Evolutionary conservation across 2,329 filamentous ascomycete species (phyloP).

Genomic region (Pseudogymnoascus sp.): DNA sequence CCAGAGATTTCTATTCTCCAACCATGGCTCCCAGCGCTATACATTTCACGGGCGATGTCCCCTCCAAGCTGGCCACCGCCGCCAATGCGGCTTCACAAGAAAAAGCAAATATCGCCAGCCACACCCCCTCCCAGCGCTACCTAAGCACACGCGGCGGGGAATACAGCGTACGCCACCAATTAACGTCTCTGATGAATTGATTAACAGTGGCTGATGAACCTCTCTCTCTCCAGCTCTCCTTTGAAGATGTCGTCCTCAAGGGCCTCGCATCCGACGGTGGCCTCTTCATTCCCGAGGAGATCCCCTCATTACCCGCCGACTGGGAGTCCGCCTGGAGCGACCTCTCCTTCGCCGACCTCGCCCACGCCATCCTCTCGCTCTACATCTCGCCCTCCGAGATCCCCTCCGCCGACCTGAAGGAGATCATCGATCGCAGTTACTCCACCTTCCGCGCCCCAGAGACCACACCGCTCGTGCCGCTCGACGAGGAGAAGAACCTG

Average conservation of each 20-base stretch:
- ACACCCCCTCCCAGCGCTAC: constrained; percentile 51
- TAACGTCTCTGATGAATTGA: constrained; percentile 10
- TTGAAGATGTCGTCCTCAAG: constrained; percentile 86
- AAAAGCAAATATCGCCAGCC: constrained; percentile 12
- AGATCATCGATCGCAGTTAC: constrained; percentile 79
- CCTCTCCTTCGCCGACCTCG: constrained; percentile 72
- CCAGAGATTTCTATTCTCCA: not conserved
- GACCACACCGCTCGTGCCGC: constrained; percentile 70
- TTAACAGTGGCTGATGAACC: constrained; percentile 13
- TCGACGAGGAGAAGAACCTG: constrained; percentile 64
- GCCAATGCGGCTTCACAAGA: constrained; percentile 2
- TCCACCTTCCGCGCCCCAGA: constrained; percentile 77
- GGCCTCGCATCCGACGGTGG: constrained; percentile 81
- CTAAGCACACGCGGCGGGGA: constrained; percentile 56
- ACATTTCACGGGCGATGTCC: not conserved
- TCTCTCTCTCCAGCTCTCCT: constrained; percentile 58
- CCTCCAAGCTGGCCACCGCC: not conserved
- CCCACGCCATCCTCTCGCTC: constrained; percentile 75
- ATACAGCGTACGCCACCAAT: constrained; percentile 44
- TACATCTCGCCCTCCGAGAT: constrained; percentile 85
- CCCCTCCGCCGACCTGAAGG: constrained; percentile 68
- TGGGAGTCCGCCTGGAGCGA: constrained; percentile 69
- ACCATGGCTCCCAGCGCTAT: constrained; percentile 2
- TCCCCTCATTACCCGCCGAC: constrained; percentile 56
- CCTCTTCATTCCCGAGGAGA: constrained; percentile 79